Evolutionary conservation across 768 basidiomycete species (phyloP), one percentile per base, ranked within the genome.

Genomic region (Trametopsis cervina): DNA sequence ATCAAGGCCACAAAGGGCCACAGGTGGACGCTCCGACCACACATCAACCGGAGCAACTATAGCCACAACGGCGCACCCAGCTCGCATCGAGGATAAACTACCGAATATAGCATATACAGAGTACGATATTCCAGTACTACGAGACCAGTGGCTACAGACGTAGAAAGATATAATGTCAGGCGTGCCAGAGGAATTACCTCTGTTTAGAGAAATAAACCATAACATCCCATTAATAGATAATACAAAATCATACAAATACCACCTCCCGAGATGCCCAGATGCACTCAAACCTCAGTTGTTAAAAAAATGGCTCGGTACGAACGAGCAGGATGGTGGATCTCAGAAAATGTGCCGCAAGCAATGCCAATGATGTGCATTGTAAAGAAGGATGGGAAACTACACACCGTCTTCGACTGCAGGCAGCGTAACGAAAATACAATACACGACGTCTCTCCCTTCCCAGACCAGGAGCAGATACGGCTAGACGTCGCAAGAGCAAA

Each of bases 371-470:
- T 60, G 7, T 57, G 54, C 36, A 24, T 70, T 0, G 55, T 55
- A 0, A 73, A 72, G 53, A 67, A 67, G 25, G 55, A 64, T 38
- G 63, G 59, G 0, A 48, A 59, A 4, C 25, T 77, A 1, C 51
- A 66, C 0, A 72, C 67, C 0, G 65, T 67, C 0, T 40, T 73
- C 0, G 70, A 73, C 46, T 55, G 51, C 2, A 42, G 66, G 4
- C 58, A 69, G 39, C 48, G 63, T 0, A 75, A 74, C 47, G 60
- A 67, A 1, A 74, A 76, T 49, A 76, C 68, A 0, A 17, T 65
- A 0, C 64, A 69, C 43, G 67, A 69, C 42, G 59, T 69, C 0
- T 70, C 70, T 0, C 72, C 70, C 0, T 59, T 73, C 20, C 72
- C 70, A 0, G 68, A 74, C 40, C 67, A 70, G 23, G 67, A 74